Percentiles rank a stretch among this genome's conserved stretches.
Conservation (phyloP, 805 yeast species). For the Yamadazyma paraphyllophila region DNA sequence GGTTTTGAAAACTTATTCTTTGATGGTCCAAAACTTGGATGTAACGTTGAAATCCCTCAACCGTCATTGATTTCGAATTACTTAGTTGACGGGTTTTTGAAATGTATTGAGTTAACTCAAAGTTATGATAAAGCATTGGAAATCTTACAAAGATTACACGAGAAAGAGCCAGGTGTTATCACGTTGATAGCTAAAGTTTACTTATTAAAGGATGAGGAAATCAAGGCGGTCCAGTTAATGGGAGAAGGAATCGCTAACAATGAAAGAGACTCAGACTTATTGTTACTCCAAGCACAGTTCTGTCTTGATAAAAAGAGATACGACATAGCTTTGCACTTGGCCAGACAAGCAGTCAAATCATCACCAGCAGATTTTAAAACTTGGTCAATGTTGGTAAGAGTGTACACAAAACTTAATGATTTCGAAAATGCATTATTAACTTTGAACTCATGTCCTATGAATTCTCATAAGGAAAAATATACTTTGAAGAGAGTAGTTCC, state of each 20-base stretch:
- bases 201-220: conserved; percentile 56
- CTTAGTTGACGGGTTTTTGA: conserved; percentile 71
- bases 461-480: conserved; percentile 66
- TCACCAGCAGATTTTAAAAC: conserved; percentile 75
- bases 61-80: conserved; percentile 65
- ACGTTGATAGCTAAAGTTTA: conserved; percentile 54
- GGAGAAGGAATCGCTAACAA: conserved; percentile 47
- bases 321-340: conserved; percentile 58
- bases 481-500: conserved; percentile 59
- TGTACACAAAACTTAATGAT: conserved; percentile 61
- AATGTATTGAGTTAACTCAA: conserved; percentile 63
- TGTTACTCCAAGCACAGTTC: conserved; percentile 57
- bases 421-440: conserved; percentile 71
- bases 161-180: conserved; percentile 54
- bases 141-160: conserved; percentile 51
- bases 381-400: conserved; percentile 67
- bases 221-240: conserved; percentile 53
- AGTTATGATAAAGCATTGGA: conserved; percentile 59
- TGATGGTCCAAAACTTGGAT: conserved; percentile 67
- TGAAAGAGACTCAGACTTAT: conserved; percentile 55
- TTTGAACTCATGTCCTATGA: conserved; percentile 80
- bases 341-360: conserved; percentile 63
- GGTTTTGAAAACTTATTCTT: conserved; percentile 67
- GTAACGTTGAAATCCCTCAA: conserved; percentile 62
- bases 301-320: conserved; percentile 50